These are phyloP conservation scores for Talaromyces sp. DNA, from an alignment of 2,329 filamentous ascomycete genomes.

Conservation along the genomic window DNA sequence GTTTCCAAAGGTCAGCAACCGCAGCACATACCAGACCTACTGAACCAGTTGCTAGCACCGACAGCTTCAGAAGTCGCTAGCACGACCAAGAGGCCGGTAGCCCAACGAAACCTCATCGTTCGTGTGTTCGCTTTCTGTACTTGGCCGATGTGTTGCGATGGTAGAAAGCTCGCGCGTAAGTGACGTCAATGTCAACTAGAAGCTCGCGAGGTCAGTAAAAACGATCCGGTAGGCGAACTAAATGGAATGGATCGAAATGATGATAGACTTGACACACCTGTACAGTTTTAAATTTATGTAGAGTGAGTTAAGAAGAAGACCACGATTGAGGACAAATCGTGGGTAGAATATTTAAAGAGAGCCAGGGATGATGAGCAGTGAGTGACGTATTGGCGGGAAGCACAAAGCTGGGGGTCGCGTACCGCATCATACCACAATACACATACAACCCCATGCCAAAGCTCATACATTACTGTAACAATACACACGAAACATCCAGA, in stretches of 20 bases:
- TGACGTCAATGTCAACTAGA: not conserved
- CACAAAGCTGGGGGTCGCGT: not conserved
- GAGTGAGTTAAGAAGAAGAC: not conserved
- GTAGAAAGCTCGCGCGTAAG: not conserved
- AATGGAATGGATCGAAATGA: not conserved
- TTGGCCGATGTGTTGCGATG: not conserved
- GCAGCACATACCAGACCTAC: constrained; percentile 69
- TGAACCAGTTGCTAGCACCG: constrained; percentile 78
- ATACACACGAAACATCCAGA: not conserved
- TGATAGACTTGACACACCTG: not conserved
- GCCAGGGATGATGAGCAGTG: constrained; percentile 18
- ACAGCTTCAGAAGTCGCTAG: constrained; percentile 66
- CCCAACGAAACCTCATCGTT: constrained; percentile 71
- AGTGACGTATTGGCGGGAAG: constrained; percentile 16
- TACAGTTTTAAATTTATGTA: not conserved
- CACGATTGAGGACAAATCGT: not conserved
- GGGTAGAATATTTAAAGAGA: not conserved
- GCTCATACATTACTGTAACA: not conserved
- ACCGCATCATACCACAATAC: not conserved
- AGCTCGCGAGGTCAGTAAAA: not conserved
- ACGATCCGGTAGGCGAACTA: not conserved
- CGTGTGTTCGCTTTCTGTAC: not conserved
- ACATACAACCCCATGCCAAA: not conserved
- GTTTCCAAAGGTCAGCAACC: not conserved
- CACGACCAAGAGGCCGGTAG: constrained; percentile 66